These are phyloP conservation scores for Sclerotinia trifoliorum DNA, from an alignment of 2,329 filamentous ascomycete genomes.

Conservation along the genomic window DNA sequence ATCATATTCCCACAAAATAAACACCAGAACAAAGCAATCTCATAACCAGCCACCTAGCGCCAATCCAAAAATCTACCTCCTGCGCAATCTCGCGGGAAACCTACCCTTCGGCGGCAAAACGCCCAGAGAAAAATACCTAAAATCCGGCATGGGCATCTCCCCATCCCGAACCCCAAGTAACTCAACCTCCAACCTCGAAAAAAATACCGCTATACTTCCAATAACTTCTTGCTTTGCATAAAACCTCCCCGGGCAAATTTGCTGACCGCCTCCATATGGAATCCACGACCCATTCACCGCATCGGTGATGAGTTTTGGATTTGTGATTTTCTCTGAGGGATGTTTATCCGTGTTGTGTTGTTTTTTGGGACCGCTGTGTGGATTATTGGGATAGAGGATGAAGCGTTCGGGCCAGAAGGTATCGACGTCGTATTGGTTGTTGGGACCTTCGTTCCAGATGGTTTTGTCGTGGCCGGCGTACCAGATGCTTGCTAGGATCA, in stretches of 20 bases:
- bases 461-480: slow-evolving; percentile 26
- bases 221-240: slow-evolving; percentile 43
- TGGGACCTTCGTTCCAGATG: slow-evolving; percentile 39
- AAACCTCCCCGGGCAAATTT: slow-evolving; percentile 42
- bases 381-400: slow-evolving; percentile 38
- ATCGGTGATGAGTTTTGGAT: slow-evolving; percentile 34
- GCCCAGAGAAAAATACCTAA: slow-evolving; percentile 30
- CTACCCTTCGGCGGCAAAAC: slow-evolving; percentile 29
- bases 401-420: slow-evolving; percentile 43
- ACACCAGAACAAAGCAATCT: neutral
- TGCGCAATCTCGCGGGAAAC: slow-evolving; percentile 29
- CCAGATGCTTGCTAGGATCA: slow-evolving; percentile 36
- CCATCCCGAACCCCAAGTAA: slow-evolving; percentile 23
- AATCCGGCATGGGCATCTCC: slow-evolving; percentile 21
- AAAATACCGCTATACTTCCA: slow-evolving; percentile 37
- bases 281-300: slow-evolving; percentile 40
- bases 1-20: neutral
- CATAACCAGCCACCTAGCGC: neutral
- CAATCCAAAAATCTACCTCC: neutral
- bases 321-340: slow-evolving; percentile 7
- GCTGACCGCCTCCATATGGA: slow-evolving; percentile 41
- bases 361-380: slow-evolving; percentile 35
- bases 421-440: slow-evolving; percentile 36
- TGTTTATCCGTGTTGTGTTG: neutral
- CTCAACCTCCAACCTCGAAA: slow-evolving; percentile 40